Base-by-base conservation (phyloP, 768 basidiomycete species). In the Naematelia encephala region DNA sequence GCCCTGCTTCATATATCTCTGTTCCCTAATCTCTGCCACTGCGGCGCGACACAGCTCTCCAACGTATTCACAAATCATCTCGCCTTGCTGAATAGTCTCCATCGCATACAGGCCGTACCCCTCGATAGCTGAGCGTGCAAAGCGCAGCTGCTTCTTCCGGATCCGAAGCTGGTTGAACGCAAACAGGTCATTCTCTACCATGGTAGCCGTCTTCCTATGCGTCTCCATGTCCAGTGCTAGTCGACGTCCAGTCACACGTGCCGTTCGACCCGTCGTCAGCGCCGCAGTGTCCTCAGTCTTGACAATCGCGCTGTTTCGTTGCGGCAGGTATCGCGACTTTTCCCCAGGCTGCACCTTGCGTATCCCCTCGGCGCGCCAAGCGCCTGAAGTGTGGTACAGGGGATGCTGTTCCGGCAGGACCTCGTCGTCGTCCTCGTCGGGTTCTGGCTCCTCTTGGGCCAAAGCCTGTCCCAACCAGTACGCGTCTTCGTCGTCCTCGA, bases 41-140 rank as follows among this genome's bases (percentile, higher is more conserved):
- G 89, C 88, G 45, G 91, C 90, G 10, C 96, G 84, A 64, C 97
- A 91, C 63, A 97, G 83, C 82, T 99, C 96, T 19, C 96, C 96
- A 5, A 99, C 96, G 72, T 99, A 99, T 80, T 99, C 96, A 78
- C 98, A 97, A 27, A 99, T 94, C 92, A 99, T 97, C 80, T 99
- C 96, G 3, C 91, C 91, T 34, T 84, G 80, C 4, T 88, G 85
- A 65, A 99, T 97, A 71, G 85, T 84, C 81, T 99, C 96, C 89
- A 96, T 89, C 27, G 96, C 93, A 75, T 97, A 99, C 71, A 99
- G 75, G 3, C 96, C 96, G 89, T 94, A 99, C 68, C 94, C 93
- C 73, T 99, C 94, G 59, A 99, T 99, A 16, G 92, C 91, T 23
- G 90, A 92, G 43, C 91, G 82, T 3, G 91, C 89, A 70, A 99